phyloP scores from a whole-genome alignment of 2,329 filamentous ascomycete species.

The Huntiella omanensis region DNA sequence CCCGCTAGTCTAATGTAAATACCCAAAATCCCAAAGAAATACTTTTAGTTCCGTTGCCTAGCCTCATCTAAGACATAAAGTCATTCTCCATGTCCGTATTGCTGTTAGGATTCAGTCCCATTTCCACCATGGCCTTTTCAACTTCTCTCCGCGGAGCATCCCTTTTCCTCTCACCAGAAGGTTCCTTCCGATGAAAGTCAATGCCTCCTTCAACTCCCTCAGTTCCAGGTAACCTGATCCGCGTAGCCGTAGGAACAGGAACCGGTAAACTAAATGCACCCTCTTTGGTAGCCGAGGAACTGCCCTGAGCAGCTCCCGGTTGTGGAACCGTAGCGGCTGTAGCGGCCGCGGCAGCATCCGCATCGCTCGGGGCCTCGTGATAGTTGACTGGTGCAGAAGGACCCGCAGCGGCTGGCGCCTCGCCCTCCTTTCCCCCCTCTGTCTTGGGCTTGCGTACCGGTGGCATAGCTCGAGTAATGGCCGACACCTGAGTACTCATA shows the following conservation, averaged over 20 bases:
- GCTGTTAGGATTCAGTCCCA: conserved; percentile 7
- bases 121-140: conserved; percentile 9
- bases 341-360: conserved; percentile 15
- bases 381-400: not conserved
- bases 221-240: conserved; percentile 34
- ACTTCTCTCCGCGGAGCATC: conserved; percentile 9
- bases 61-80: conserved; percentile 9
- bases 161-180: conserved; percentile 15
- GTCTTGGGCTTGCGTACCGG: too few species aligned
- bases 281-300: conserved; percentile 17
- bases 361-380: too few species aligned
- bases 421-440: too few species aligned
- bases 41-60: too few species aligned
- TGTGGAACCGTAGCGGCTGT: conserved; percentile 15
- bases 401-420: too few species aligned
- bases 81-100: conserved; percentile 12
- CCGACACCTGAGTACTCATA: conserved; percentile 4
- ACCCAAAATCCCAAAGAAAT: too few species aligned
- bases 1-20: not conserved
- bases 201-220: conserved; percentile 37
- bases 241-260: conserved; percentile 5
- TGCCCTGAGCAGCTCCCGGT: conserved; percentile 19
- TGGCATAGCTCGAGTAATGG: not conserved
- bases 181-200: conserved; percentile 13
- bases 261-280: not conserved